These are phyloP conservation scores for Yarrowia osloensis DNA, from an alignment of 805 yeast genomes.

Conservation along the genomic window DNA sequence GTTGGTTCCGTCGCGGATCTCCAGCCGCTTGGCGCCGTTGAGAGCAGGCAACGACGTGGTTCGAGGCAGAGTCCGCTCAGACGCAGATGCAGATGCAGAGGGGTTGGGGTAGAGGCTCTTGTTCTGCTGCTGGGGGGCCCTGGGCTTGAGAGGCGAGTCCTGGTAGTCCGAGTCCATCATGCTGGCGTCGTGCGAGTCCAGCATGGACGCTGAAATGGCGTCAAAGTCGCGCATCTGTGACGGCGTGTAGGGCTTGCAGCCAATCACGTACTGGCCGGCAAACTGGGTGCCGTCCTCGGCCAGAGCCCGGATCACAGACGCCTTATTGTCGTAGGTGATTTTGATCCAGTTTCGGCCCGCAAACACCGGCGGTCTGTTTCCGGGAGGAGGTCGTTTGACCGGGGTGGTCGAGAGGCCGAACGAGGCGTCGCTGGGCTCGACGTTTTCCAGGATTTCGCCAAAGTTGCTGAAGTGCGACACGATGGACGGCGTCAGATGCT, in stretches of 20 bases:
- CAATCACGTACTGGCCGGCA: conserved; percentile 60
- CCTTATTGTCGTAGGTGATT: conserved; percentile 72
- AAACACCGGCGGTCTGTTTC: conserved; percentile 58
- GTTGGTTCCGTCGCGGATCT: conserved; percentile 36
- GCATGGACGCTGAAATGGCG: conserved; percentile 28
- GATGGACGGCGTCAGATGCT: conserved; percentile 64
- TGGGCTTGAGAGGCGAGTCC: conserved; percentile 13
- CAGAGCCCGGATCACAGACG: conserved; percentile 79
- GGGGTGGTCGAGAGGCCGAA: conserved; percentile 44
- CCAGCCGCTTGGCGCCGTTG: conserved; percentile 11
- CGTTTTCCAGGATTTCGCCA: conserved; percentile 78
- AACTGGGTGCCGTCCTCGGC: conserved; percentile 77
- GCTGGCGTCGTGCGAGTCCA: not conserved
- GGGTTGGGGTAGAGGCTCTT: conserved; percentile 35
- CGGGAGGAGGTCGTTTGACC: conserved; percentile 36
- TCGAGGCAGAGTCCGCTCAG: not conserved
- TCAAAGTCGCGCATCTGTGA: conserved; percentile 38
- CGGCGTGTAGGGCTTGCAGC: conserved; percentile 71
- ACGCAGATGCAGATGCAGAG: not conserved
- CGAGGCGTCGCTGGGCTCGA: conserved; percentile 38
- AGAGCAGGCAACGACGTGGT: conserved; percentile 26
- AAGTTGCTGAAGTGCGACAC: conserved; percentile 74
- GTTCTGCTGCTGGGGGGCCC: conserved; percentile 14
- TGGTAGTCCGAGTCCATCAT: conserved; percentile 33
- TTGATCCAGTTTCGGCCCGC: conserved; percentile 92